Evolutionary conservation across 2,329 filamentous ascomycete species (phyloP).

Genomic region (Torrubiellomyces zombiae): DNA sequence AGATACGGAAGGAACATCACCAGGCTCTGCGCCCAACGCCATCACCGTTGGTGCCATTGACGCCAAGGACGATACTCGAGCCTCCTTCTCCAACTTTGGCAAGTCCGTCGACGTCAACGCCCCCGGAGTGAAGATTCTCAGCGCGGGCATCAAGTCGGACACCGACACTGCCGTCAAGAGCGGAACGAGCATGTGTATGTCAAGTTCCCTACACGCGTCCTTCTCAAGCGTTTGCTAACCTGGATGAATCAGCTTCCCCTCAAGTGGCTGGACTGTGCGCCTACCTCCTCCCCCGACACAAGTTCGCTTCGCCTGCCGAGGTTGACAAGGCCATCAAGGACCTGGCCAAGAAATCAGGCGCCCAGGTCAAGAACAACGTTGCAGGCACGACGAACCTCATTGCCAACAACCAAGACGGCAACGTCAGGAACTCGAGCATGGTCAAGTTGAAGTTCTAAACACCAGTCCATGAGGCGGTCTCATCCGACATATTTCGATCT

Average conservation of each 20-base stretch:
- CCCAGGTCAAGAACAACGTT: slow-evolving; percentile 24
- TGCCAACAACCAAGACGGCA: slow-evolving; percentile 35
- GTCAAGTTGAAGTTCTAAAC: slow-evolving; percentile 5
- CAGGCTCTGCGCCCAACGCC: slow-evolving; percentile 36
- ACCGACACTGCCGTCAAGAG: slow-evolving; percentile 27
- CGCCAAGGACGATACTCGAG: slow-evolving; percentile 27
- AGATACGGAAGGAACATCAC: slow-evolving; percentile 33
- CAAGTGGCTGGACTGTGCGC: slow-evolving; percentile 52
- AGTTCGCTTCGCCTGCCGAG: slow-evolving; percentile 19
- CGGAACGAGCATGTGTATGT: slow-evolving; percentile 40
- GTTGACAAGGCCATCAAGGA: slow-evolving; percentile 32
- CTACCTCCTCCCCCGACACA: slow-evolving; percentile 45
- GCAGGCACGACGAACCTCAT: slow-evolving; percentile 32
- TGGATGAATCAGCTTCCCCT: slow-evolving; percentile 32
- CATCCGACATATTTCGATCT: too few relatives aligned
- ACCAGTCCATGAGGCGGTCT: too few relatives aligned
- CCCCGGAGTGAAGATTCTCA: slow-evolving; percentile 36
- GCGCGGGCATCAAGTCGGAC: slow-evolving; percentile 32
- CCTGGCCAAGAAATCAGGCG: slow-evolving; percentile 30
- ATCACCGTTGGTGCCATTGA: slow-evolving; percentile 45
- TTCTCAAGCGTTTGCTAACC: background rate
- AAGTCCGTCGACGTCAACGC: slow-evolving; percentile 34
- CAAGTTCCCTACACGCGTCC: background rate
- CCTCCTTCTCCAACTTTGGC: slow-evolving; percentile 44
- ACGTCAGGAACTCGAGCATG: background rate